Evolutionary conservation across 768 basidiomycete species (phyloP), one percentile per base, ranked within the genome.

Genomic region (Crassisporium funariophilum): DNA sequence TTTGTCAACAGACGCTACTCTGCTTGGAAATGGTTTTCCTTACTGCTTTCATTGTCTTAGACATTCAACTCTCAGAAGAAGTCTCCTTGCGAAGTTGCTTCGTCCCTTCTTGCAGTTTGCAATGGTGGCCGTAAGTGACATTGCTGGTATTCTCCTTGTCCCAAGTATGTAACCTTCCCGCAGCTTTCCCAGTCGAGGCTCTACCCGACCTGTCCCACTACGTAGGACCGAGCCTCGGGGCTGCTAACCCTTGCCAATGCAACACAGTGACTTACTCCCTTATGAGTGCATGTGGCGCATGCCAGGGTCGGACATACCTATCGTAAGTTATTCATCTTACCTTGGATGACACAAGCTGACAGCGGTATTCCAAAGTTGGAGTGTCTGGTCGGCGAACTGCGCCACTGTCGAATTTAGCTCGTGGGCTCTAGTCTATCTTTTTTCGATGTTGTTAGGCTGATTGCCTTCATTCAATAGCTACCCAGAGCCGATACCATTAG

Each of bases 201-300:
- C 55, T 73, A 23, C 64, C 68, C 0, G 50, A 52, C 4, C 31
- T 49, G n/a, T 58, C 54, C 33, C 58, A 69, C 44, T 78, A 78
- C 54, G 54, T 67, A 23, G 72, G 73, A 10, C 77, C 76, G 2
- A 55, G 67, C 12, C 53, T 70, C n/a, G 57, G 56, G 23, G 41
- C 53, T 3, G 69, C 70, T 15, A 75, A 71, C 44, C 44, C 57
- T 4, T 83, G 83, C 50, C 70, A 75, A 53, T 84, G 83, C 55
- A 83, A 70, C 56, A 74, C 79, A 5, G 75, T 82, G 21, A 72
- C 73, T 4, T 84, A 83, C 52, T 77, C 73, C 10, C 49, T 79
- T 19, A 67, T 83, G 52, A 77, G 74, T 46, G 82, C 83, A 10
- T 84, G 83, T 61, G 79, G 72, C 17, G 58, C 71, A 25, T 84